Evolutionary conservation across 2,329 filamentous ascomycete genomes (phyloP).

Genomic region (Madurella fahalii): DNA sequence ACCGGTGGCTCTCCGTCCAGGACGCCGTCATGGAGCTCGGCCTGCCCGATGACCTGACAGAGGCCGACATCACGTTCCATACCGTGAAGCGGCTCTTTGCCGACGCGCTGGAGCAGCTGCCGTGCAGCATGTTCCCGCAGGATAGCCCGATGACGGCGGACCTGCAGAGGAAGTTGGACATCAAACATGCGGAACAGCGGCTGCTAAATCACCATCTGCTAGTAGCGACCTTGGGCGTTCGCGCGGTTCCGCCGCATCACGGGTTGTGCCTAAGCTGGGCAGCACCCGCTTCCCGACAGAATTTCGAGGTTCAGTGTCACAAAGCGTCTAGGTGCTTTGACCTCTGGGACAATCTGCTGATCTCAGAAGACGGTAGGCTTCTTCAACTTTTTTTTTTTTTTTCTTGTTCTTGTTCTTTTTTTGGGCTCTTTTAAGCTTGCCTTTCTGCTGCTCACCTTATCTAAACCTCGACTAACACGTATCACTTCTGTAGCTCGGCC

Average conservation of each 20-base stretch:
- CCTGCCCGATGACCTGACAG: slow-evolving; percentile 2
- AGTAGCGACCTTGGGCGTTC: neutral
- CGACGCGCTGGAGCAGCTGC: slow-evolving; percentile 14
- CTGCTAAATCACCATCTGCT: slow-evolving; percentile 10
- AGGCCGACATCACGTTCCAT: slow-evolving; percentile 8
- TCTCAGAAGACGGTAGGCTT: slow-evolving; percentile 1
- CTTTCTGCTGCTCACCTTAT: too few species aligned
- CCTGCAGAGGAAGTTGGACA: slow-evolving; percentile 1
- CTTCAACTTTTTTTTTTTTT: neutral
- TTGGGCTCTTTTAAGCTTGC: too few species aligned
- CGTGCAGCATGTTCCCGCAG: neutral
- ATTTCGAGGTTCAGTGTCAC: slow-evolving; percentile 13
- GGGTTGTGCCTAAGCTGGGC: neutral
- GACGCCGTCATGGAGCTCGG: slow-evolving; percentile 10
- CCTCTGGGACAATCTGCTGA: slow-evolving; percentile 7
- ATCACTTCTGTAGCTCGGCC: neutral
- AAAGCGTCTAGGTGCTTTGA: slow-evolving; percentile 1
- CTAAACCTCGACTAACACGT: neutral
- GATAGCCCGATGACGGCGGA: neutral
- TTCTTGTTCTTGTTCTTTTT: too few species aligned
- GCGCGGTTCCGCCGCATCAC: too few species aligned
- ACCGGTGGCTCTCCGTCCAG: slow-evolving; percentile 12
- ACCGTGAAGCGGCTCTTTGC: slow-evolving; percentile 15
- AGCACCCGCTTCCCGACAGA: too few species aligned
- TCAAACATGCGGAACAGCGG: slow-evolving; percentile 11